These are phyloP conservation scores for Saccharomyces hybrid DNA, from an alignment of 1,139 yeast genomes.

Conservation along the genomic window DNA sequence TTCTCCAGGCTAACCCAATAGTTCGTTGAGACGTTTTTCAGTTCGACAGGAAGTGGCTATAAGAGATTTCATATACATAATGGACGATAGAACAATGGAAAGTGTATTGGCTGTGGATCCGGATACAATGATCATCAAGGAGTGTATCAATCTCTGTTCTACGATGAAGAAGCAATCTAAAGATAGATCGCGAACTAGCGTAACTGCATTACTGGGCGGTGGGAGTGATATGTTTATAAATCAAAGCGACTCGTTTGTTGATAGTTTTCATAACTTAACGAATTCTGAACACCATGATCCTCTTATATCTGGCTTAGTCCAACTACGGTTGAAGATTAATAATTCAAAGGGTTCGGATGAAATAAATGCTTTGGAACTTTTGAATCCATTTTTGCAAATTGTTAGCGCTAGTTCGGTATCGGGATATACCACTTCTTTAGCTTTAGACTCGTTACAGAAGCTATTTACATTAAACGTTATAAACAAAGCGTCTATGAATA, in stretches of 20 bases:
- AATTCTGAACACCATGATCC: conserved; percentile 42
- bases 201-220: conserved; percentile 72
- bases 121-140: conserved; percentile 48
- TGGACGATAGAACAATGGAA: neutral
- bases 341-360: conserved; percentile 46
- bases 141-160: conserved; percentile 49
- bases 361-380: conserved; percentile 61
- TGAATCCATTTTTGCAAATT: conserved; percentile 79
- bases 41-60: neutral
- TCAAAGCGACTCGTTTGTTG: conserved; percentile 24
- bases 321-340: conserved; percentile 59
- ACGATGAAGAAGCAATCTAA: conserved; percentile 43
- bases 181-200: conserved; percentile 53
- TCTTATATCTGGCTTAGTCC: conserved; percentile 69
- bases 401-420: conserved; percentile 78
- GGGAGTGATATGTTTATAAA: conserved; percentile 39
- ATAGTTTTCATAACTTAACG: conserved; percentile 21
- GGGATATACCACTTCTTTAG: conserved; percentile 73
- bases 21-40: neutral
- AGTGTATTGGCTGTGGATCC: conserved; percentile 39
- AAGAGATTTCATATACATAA: neutral
- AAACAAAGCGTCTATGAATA: conserved; percentile 37
- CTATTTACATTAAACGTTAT: conserved; percentile 53
- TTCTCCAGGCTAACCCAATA: neutral
- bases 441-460: conserved; percentile 67